Conservation (phyloP, 257 asterid genomes). For the Perilla frutescens region DNA sequence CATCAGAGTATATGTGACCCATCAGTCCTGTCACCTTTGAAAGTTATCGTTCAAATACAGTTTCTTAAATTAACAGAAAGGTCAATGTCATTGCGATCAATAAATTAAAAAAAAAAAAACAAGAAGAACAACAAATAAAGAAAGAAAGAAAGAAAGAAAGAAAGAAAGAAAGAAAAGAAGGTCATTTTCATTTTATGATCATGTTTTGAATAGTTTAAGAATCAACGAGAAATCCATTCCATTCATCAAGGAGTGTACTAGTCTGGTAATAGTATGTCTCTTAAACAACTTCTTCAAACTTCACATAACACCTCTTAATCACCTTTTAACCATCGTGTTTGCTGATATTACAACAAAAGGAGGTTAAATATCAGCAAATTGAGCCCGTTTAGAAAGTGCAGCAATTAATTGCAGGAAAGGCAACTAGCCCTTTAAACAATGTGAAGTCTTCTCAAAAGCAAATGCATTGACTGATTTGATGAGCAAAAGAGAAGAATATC, state of each 20-base stretch:
- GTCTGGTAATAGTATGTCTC: conserved; percentile 14
- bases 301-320: conserved; percentile 5
- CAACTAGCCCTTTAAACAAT: conserved; percentile 20
- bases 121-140: neutral
- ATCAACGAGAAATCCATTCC: neutral
- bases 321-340: conserved; percentile 12
- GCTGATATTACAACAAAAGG: conserved; percentile 3
- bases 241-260: too few species aligned
- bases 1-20: conserved; percentile 24
- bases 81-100: neutral
- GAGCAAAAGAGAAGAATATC: conserved; percentile 23
- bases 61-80: conserved; percentile 25
- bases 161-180: conserved; percentile 7
- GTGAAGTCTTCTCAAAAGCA: conserved; percentile 13
- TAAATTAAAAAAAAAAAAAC: neutral
- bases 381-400: conserved; percentile 23
- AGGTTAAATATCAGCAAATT: neutral
- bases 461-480: conserved; percentile 10
- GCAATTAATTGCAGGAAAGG: conserved; percentile 16
- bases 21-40: conserved; percentile 16
- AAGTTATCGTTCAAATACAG: conserved; percentile 20
- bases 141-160: conserved; percentile 7
- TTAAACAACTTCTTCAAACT: too few species aligned
- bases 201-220: conserved; percentile 10
- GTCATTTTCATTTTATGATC: neutral